Evolutionary conservation across 2,329 filamentous ascomycete species (phyloP), one percentile per base, ranked within the genome.

Genomic region (Colletotrichum liaoningense): DNA sequence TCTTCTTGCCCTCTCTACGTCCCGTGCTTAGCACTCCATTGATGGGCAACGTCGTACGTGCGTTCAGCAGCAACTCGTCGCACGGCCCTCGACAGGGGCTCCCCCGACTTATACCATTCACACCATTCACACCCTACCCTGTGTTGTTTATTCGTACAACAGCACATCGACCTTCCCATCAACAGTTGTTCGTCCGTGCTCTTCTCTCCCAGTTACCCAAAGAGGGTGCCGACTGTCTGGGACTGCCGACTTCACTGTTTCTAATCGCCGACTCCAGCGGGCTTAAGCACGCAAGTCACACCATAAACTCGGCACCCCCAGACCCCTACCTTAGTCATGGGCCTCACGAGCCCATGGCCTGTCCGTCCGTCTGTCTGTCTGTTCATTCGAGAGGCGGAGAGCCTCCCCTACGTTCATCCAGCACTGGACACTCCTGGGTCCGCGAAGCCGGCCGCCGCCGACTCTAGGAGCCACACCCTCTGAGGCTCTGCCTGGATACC

Each of bases 191-290:
- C 22, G 63, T 64, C 63, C 33, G 49, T 64, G 63, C 49, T 42
- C 22, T 56, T 33, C 16, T 55, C 22, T 49, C 30, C 14, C 28
- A 2, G 14, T 46, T 14, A 11, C 16, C 8, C 42, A 38, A 16
- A 19, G 26, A n/a, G 28, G 22, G 30, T 26, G 63, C 69, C 56
- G 69, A 30, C 57, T 46, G 54, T 30, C 14, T 57, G 35, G 52
- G 24, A n/a, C 24, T 16, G 65, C 42, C 66, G 59, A 67, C 70
- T 42, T 54, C 46, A 19, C 63, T 35, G 59, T 69, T 60, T 56
- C 55, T 69, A 49, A 60, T 69, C 60, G 66, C 59, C 58, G 69
- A 69, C 58, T 46, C 22, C n/a, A 14, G 14, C 24, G 28, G 22
- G n/a, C 49, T 54, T 49, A 22, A 42, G 30, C 63, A 56, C 63